Evolutionary conservation across 129 eudicot genomes (phyloP), one percentile per base, ranked within the genome.

Genomic region (Oenanthe sinensis): DNA sequence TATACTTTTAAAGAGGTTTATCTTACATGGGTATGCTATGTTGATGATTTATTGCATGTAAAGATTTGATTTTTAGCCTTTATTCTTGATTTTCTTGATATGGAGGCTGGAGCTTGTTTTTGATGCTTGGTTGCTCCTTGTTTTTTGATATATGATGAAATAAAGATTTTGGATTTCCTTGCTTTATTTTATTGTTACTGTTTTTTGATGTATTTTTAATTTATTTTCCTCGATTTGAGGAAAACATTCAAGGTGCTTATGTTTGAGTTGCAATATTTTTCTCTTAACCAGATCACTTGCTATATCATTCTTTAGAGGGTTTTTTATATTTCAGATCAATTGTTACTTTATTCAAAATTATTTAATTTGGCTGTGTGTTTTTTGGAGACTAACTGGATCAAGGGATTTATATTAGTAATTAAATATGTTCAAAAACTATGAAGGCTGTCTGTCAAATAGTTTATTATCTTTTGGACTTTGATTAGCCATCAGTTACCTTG

Each of bases 41-140:
- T 55, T n/a, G 60, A 77, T 74, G 16, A 63, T 33, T 10, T 44
- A 80, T 58, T 73, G 74, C 36, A 33, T 33, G 36, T 33, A 33
- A 43, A 24, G 44, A 73, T 37, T 1, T 14, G 22, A n/a, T 42
- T 26, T 78, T 65, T 65, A 67, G 72, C 10, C 22, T 30, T 30
- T 4, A 4, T 24, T 26, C 19, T 65, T 65, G 20, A 12, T 65
- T 30, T 67, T 67, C 42, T 26, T 33, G 22, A 65, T 67, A 1
- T 12, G 72, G 58, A 48, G 16, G 52, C 14, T 8, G 33, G 43
- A 26, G 9, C 4, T n/a, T 73, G 54, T 24, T 79, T 20, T 39
- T 72, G 19, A 79, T 52, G 50, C 33, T 54, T 79, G 73, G 54
- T 37, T 79, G 82, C n/a, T n/a, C n/a, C 77, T 54, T 40, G 11